phyloP scores from a whole-genome alignment of 257 asterid species.

The Salvia rosmarinus region DNA sequence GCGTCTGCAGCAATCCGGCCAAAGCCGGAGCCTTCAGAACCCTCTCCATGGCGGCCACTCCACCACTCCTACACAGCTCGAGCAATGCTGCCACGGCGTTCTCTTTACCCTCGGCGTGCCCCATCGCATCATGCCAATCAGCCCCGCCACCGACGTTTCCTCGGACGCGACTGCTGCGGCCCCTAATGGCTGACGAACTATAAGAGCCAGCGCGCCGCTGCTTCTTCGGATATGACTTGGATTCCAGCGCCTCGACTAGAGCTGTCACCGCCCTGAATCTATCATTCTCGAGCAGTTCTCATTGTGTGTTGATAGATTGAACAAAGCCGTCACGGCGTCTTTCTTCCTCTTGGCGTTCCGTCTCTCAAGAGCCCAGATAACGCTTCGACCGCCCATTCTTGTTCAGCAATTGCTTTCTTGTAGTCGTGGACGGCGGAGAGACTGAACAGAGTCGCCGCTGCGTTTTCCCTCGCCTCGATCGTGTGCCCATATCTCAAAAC shows the following conservation, averaged over 20 bases:
- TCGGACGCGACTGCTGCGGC: slow-evolving; percentile 74
- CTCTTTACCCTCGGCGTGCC: slow-evolving; percentile 85
- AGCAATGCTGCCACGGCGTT: slow-evolving; percentile 86
- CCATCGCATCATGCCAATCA: slow-evolving; percentile 70
- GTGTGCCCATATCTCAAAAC: slow-evolving; percentile 73
- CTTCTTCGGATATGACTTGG: slow-evolving; percentile 75
- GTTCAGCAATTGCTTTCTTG: slow-evolving; percentile 66
- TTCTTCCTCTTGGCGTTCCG: slow-evolving; percentile 73
- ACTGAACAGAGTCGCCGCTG: slow-evolving; percentile 91
- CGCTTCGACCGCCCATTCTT: slow-evolving; percentile 68
- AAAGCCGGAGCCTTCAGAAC: slow-evolving; percentile 78
- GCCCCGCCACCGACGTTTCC: slow-evolving; percentile 62
- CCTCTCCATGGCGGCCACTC: slow-evolving; percentile 64
- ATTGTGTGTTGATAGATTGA: slow-evolving; percentile 68
- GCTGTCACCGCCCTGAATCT: slow-evolving; percentile 75
- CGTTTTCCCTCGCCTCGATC: slow-evolving; percentile 85
- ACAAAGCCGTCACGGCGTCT: slow-evolving; percentile 85
- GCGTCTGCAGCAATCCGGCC: slow-evolving; percentile 65
- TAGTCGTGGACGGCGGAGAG: slow-evolving; percentile 83
- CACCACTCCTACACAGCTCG: slow-evolving; percentile 78
- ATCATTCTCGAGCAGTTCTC: slow-evolving; percentile 75
- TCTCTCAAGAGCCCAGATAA: slow-evolving; percentile 62
- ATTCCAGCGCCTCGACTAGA: slow-evolving; percentile 60
- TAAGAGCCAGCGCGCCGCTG: slow-evolving; percentile 81
- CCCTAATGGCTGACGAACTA: slow-evolving; percentile 73